These are phyloP conservation scores for Heliamphora pulchella DNA, from an alignment of 179 eudicot species.

Conservation along the genomic window DNA sequence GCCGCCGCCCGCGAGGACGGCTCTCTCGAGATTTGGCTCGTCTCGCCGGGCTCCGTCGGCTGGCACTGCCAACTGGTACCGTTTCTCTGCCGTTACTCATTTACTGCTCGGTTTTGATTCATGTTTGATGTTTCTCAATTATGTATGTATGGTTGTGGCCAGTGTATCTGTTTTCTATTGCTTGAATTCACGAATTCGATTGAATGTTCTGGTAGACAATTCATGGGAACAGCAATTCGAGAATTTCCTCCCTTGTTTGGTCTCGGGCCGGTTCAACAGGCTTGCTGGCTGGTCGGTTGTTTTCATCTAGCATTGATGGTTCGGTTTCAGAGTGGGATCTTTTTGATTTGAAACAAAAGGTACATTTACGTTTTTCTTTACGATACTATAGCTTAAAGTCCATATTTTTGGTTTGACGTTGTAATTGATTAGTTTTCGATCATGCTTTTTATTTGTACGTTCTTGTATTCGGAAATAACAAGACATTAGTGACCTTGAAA, in stretches of 20 bases:
- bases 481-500: neutral
- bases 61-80: conserved; percentile 97
- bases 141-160: neutral
- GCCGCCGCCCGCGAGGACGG: conserved; percentile 97
- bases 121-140: neutral
- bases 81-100: neutral
- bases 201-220: conserved; percentile 42
- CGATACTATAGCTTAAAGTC: neutral
- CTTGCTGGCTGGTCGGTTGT: conserved; percentile 47
- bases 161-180: too few relatives aligned
- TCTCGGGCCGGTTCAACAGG: conserved; percentile 38
- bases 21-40: conserved; percentile 93
- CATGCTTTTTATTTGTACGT: too few relatives aligned
- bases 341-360: conserved; percentile 64
- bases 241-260: conserved; percentile 82
- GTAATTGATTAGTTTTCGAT: neutral
- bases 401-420: neutral
- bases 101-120: neutral
- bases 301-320: conserved; percentile 89
- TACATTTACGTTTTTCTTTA: conserved; percentile 1
- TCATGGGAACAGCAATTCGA: conserved; percentile 54
- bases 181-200: conserved; percentile 1
- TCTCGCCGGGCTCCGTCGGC: conserved; percentile 93
- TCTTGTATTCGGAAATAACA: neutral
- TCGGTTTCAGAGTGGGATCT: conserved; percentile 92